phyloP scores from a whole-genome alignment of 2,329 filamentous ascomycete species.

The Colletotrichum sp. region DNA sequence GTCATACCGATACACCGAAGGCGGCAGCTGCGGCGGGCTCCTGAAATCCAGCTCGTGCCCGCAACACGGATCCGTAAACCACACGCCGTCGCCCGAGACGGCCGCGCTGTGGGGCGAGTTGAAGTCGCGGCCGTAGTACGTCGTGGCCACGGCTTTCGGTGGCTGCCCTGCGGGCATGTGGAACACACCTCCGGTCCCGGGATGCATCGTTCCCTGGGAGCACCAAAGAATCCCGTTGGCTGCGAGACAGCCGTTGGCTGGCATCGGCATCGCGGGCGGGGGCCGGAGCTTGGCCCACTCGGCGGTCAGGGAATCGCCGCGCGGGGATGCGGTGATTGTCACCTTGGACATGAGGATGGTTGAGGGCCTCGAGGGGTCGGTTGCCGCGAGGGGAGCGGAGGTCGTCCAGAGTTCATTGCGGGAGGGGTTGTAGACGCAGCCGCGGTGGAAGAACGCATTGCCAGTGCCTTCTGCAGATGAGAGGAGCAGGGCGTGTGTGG shows the following conservation, averaged over 20 bases:
- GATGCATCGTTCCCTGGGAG: slow-evolving; percentile 38
- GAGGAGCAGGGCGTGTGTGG: slow-evolving; percentile 45
- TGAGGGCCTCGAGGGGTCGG: slow-evolving; percentile 40
- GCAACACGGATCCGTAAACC: slow-evolving; percentile 54
- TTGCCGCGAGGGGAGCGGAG: slow-evolving; percentile 46
- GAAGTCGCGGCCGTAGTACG: slow-evolving; percentile 50
- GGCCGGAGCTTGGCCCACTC: slow-evolving; percentile 48
- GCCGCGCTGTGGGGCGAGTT: slow-evolving; percentile 52
- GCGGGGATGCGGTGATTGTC: slow-evolving; percentile 31
- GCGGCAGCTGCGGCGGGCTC: slow-evolving; percentile 46
- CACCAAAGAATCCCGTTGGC: slow-evolving; percentile 51
- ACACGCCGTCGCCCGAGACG: slow-evolving; percentile 44
- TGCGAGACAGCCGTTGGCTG: slow-evolving; percentile 39
- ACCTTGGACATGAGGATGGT: slow-evolving; percentile 51
- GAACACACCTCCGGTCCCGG: slow-evolving; percentile 13
- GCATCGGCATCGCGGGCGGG: slow-evolving; percentile 48
- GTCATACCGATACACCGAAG: slow-evolving; percentile 53
- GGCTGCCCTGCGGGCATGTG: slow-evolving; percentile 22
- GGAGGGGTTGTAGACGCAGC: slow-evolving; percentile 44
- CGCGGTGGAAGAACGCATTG: slow-evolving; percentile 52
- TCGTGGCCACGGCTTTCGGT: slow-evolving; percentile 41
- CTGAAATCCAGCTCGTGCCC: slow-evolving; percentile 52
- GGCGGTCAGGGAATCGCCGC: slow-evolving; percentile 32
- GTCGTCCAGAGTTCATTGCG: slow-evolving; percentile 50
- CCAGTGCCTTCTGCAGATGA: slow-evolving; percentile 42